phyloP scores from a whole-genome alignment of 495 filamentous ascomycete species.

The Tuber brumale region DNA sequence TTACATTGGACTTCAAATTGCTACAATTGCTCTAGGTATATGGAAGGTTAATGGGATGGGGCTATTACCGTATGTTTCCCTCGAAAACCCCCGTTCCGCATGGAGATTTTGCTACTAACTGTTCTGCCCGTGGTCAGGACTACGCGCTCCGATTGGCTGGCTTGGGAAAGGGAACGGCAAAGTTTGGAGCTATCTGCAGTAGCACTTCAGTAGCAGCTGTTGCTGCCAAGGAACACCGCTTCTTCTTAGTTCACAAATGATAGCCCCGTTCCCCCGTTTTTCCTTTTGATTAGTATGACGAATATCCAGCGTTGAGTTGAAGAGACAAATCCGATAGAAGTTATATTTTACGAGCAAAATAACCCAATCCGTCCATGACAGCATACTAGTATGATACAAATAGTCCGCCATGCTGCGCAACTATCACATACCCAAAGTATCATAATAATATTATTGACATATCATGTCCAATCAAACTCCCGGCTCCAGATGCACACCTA shows the following conservation, averaged over 20 bases:
- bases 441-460: no score
- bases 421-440: not conserved
- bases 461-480: not conserved
- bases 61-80: slow-evolving; percentile 68
- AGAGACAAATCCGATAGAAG: not conserved
- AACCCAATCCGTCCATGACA: not conserved
- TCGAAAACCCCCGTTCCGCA: not conserved
- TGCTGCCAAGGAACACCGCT: not conserved
- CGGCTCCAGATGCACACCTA: slow-evolving; percentile 40
- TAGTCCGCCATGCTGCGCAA: not conserved
- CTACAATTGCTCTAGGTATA: slow-evolving; percentile 74
- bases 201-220: slow-evolving; percentile 44
- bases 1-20: slow-evolving; percentile 79
- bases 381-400: not conserved
- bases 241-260: not conserved
- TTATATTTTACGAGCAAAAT: not conserved
- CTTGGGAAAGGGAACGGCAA: slow-evolving; percentile 79
- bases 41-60: slow-evolving; percentile 99
- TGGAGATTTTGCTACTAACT: slow-evolving; percentile 32
- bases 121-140: slow-evolving; percentile 53
- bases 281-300: not conserved
- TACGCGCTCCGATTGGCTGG: slow-evolving; percentile 89
- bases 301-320: slow-evolving; percentile 1
- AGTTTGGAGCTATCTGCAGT: slow-evolving; percentile 64
- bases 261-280: not conserved